Evolutionary conservation across 345 rosid species (phyloP).

Genomic region (Litchi chinensis): DNA sequence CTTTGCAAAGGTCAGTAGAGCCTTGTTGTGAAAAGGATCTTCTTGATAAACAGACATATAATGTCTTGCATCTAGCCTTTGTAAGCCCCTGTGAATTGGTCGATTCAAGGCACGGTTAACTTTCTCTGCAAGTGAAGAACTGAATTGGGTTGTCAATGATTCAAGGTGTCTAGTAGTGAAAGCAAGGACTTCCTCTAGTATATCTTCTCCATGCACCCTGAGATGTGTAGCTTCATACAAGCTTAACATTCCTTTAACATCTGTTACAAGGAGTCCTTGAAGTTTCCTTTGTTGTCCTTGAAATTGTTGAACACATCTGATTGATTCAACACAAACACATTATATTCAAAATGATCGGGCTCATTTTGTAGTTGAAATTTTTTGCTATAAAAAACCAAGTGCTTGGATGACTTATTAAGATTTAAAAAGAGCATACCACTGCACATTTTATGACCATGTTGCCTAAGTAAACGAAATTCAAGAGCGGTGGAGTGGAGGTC

Average conservation of each 20-base stretch:
- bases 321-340: not conserved
- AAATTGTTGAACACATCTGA: slow-evolving; percentile 39
- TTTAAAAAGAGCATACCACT: not conserved
- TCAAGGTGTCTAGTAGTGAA: slow-evolving; percentile 32
- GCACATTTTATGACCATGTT: slow-evolving; percentile 24
- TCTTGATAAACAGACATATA: slow-evolving; percentile 33
- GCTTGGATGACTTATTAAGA: not conserved
- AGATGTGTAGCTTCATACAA: slow-evolving; percentile 49
- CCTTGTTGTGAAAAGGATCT: slow-evolving; percentile 17
- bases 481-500: slow-evolving; percentile 20
- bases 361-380: no score
- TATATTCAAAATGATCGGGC: not conserved
- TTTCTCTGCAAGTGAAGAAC: slow-evolving; percentile 9
- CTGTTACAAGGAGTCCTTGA: slow-evolving; percentile 18
- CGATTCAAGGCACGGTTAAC: not conserved
- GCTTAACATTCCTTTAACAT: slow-evolving; percentile 32
- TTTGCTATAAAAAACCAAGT: no score
- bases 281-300: slow-evolving; percentile 23
- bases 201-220: slow-evolving; percentile 31
- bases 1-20: slow-evolving; percentile 27
- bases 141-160: not conserved
- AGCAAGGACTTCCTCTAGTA: slow-evolving; percentile 39
- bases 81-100: slow-evolving; percentile 22
- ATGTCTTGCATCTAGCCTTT: slow-evolving; percentile 28
- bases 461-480: slow-evolving; percentile 32